Evolutionary conservation across 805 yeast genomes (phyloP).

Genomic region (Cyberlindnera samutprakarnensis): DNA sequence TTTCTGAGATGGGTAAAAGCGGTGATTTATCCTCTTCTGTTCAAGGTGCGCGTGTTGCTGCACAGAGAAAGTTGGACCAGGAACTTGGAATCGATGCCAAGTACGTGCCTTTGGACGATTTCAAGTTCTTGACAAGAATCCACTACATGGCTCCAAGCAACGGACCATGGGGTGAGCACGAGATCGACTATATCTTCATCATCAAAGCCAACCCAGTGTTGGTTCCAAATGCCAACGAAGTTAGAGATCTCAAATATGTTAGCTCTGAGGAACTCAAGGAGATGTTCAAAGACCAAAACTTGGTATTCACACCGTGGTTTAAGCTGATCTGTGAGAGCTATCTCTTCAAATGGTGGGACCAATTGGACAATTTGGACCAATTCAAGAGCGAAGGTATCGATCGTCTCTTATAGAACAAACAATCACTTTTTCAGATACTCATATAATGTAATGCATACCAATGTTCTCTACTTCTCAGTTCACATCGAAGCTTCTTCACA

Average conservation of each 20-base stretch:
- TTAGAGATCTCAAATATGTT: slow-evolving; percentile 74
- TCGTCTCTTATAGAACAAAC: slow-evolving; percentile 19
- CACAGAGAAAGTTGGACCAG: slow-evolving; percentile 85
- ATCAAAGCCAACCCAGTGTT: slow-evolving; percentile 49
- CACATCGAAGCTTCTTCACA: too few relatives aligned
- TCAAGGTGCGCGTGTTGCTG: slow-evolving; percentile 78
- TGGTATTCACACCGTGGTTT: slow-evolving; percentile 96
- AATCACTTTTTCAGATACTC: too few relatives aligned
- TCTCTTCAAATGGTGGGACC: slow-evolving; percentile 91
- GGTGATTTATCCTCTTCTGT: slow-evolving; percentile 47
- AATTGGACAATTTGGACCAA: slow-evolving; percentile 49
- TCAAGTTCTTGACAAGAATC: slow-evolving; percentile 84
- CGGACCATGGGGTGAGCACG: slow-evolving; percentile 95
- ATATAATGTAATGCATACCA: too few relatives aligned
- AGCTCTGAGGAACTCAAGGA: slow-evolving; percentile 52
- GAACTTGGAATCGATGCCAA: slow-evolving; percentile 76
- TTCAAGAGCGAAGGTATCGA: slow-evolving; percentile 34
- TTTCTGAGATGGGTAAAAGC: slow-evolving; percentile 65
- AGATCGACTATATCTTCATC: slow-evolving; percentile 88
- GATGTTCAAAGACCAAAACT: slow-evolving; percentile 65
- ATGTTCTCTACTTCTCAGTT: too few relatives aligned
- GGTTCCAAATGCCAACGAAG: slow-evolving; percentile 72
- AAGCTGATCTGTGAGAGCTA: slow-evolving; percentile 88
- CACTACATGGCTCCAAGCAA: slow-evolving; percentile 86
- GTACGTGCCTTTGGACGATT: slow-evolving; percentile 55